phyloP scores from a whole-genome alignment of 2,329 filamentous ascomycete genomes.

The Sarocladium strictum region DNA sequence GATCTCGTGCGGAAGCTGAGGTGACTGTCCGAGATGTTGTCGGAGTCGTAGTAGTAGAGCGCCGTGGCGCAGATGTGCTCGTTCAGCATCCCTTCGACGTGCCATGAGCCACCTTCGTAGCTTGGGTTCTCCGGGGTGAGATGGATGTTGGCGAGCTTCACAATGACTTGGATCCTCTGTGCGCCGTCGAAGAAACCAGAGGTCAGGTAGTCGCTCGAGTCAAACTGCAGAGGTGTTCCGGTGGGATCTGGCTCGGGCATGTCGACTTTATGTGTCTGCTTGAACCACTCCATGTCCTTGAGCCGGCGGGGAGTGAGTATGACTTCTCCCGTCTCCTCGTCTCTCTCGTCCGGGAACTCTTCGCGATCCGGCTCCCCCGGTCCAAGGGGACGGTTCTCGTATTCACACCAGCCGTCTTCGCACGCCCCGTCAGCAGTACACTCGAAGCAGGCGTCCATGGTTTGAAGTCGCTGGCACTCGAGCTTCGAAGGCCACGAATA shows the following conservation, averaged over 20 bases:
- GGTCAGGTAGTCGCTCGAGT: not conserved
- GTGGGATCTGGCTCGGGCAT: not conserved
- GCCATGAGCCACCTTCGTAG: conserved; percentile 50
- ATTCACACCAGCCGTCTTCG: conserved; percentile 12
- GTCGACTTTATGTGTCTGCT: not conserved
- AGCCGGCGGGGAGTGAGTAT: not conserved
- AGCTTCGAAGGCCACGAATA: conserved; percentile 25
- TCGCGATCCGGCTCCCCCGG: conserved; percentile 18
- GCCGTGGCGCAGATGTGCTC: conserved; percentile 60
- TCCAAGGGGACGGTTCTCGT: conserved; percentile 17
- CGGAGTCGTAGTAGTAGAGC: conserved; percentile 55
- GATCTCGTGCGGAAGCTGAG: conserved; percentile 45
- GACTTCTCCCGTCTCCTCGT: not conserved
- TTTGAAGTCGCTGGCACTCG: conserved; percentile 19
- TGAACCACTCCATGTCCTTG: not conserved
- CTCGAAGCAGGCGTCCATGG: conserved; percentile 7
- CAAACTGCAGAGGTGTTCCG: not conserved
- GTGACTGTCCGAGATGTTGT: conserved; percentile 50
- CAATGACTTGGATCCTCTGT: conserved; percentile 50
- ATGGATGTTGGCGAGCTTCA: conserved; percentile 57
- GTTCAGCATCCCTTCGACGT: conserved; percentile 52
- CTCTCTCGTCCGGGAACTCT: conserved; percentile 2
- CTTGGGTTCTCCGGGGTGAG: conserved; percentile 51
- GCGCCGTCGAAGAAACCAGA: conserved; percentile 22
- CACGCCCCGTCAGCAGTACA: conserved; percentile 13